These are phyloP conservation scores for Mycena epipterygia DNA, from an alignment of 768 basidiomycete genomes.

Conservation along the genomic window DNA sequence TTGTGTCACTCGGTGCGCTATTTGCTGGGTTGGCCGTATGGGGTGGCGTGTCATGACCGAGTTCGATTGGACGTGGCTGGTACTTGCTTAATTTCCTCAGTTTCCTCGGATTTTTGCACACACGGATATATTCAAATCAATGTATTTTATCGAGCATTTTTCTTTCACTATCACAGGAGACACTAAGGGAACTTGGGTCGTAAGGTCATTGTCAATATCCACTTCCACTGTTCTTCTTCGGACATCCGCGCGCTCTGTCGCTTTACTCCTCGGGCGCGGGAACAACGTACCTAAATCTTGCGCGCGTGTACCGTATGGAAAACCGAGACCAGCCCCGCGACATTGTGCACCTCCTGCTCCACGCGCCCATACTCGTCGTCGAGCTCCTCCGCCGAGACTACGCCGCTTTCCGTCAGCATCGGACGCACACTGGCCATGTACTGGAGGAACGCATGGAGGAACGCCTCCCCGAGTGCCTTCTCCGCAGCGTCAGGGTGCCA, in stretches of 20 bases:
- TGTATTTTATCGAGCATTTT: conserved; percentile 4
- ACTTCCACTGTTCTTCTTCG: no score
- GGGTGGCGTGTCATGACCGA: conserved; percentile 68
- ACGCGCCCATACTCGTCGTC: conserved; percentile 56
- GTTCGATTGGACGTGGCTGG: no score
- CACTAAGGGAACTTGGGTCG: no score
- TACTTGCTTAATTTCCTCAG: background rate
- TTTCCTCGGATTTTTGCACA: conserved; percentile 5
- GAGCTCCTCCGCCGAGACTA: conserved; percentile 50
- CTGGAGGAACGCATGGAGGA: conserved; percentile 52
- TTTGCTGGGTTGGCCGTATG: conserved; percentile 82
- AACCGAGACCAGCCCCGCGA: conserved; percentile 61
- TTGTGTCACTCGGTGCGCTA: conserved; percentile 77
- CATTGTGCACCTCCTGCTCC: conserved; percentile 59
- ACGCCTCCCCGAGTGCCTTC: conserved; percentile 56
- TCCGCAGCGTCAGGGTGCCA: conserved; percentile 58
- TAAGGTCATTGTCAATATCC: background rate
- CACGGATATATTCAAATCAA: conserved; percentile 6
- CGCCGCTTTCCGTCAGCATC: conserved; percentile 58
- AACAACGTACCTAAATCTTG: conserved; percentile 21
- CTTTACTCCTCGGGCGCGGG: no score
- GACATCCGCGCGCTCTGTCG: no score
- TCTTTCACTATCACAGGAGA: background rate
- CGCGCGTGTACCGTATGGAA: conserved; percentile 66
- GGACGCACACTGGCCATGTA: conserved; percentile 66